Percentiles rank a stretch among this genome's conserved stretches.
These are phyloP conservation scores for Bacidia rubella DNA, from an alignment of 495 filamentous ascomycete genomes.

Conservation along the genomic window DNA sequence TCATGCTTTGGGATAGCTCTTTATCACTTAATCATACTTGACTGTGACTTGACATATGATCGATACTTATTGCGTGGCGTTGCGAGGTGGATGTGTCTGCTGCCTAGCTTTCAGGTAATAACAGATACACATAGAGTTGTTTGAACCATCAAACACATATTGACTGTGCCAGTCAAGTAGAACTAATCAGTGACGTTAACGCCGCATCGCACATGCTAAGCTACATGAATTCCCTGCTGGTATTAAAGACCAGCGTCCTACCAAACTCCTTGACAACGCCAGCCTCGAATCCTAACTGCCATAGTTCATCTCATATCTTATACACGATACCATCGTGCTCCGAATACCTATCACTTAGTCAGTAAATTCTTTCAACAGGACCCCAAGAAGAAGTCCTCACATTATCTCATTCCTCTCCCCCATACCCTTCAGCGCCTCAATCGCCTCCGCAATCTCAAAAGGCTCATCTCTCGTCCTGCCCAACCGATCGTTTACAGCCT, in stretches of 20 bases:
- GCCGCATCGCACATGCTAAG: background rate
- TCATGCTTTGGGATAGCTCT: too few species aligned
- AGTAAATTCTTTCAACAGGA: background rate
- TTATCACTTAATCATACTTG: too few species aligned
- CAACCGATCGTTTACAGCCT: constrained; percentile 64
- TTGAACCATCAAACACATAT: too few species aligned
- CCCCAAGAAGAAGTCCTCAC: constrained; percentile 37
- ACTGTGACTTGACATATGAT: too few species aligned
- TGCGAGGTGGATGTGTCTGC: too few species aligned
- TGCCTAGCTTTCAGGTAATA: too few species aligned
- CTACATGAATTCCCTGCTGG: too few species aligned
- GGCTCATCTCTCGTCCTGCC: constrained; percentile 24
- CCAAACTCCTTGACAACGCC: background rate
- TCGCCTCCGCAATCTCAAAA: constrained; percentile 61
- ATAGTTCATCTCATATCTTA: constrained; percentile 10
- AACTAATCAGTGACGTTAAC: too few species aligned
- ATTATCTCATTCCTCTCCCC: constrained; percentile 79
- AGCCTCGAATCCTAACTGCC: background rate
- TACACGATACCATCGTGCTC: constrained; percentile 36
- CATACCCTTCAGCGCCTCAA: constrained; percentile 64
- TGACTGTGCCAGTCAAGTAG: too few species aligned
- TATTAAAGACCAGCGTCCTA: background rate
- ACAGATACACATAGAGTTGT: too few species aligned
- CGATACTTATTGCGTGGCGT: too few species aligned
- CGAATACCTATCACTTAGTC: constrained; percentile 30